Base-by-base conservation (phyloP, 208 protist species). In the Crithidia bombi region DNA sequence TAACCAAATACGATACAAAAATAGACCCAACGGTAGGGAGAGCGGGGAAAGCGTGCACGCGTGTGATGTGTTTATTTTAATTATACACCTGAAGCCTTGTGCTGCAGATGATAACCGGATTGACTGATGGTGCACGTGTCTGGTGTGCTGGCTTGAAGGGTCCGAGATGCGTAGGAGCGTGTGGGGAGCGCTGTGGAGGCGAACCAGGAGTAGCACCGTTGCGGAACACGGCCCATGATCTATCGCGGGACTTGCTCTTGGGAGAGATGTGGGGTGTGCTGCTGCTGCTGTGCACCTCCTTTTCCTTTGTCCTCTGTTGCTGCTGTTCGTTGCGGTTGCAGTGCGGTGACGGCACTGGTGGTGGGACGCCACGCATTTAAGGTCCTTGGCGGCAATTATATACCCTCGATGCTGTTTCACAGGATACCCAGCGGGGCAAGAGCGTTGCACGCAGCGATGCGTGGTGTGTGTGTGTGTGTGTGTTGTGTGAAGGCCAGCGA, bases 361-460 rank as follows among this genome's bases (percentile, higher is more conserved):
- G 26, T 19, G 30, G 0, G 38, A n/a, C 55, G 55, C 51, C 61
- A 59, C 56, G 61, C 47, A 25, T 44, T 63, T 32, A 73, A 77
- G 80, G 58, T 69, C 65, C 75, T 81, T 80, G 64, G 73, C 61
- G 70, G 64, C 73, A 52, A 57, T 50, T 81, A 78, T 76, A 73
- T 56, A 52, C 33, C 35, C 38, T 77, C 69, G 41, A 44, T 78
- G 66, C 65, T 56, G 65, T 69, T 85, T 57, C 63, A 75, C 30
- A 73, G 61, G 63, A 82, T 77, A 84, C 69, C n/a, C 68, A 78
- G 49, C 71, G 65, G 39, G 70, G 75, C 69, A 49, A 84, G 71
- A 80, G 19, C 35, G 7, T n/a, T 70, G 32, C 19, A 30, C 19
- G 52, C 50, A 38, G 30, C n/a, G 15, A 36, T 47, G 43, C 41